phyloP scores from a whole-genome alignment of 2,329 filamentous ascomycete species.

The Chaetomium olivaceum region DNA sequence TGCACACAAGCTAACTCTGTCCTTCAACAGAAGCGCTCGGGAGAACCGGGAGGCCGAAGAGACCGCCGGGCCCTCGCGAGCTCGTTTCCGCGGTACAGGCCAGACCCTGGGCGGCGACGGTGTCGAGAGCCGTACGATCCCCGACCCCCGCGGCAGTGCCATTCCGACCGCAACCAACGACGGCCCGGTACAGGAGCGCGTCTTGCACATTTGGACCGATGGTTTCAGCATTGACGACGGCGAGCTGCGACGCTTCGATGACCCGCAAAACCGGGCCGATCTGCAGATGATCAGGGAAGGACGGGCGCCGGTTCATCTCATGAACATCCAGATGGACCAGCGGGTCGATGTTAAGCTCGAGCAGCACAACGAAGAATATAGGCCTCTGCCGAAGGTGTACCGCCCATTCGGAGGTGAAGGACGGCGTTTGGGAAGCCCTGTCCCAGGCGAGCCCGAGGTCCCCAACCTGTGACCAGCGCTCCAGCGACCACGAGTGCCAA shows the following conservation, averaged over 20 bases:
- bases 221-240: constrained; percentile 86
- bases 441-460: constrained; percentile 57
- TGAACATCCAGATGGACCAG: constrained; percentile 74
- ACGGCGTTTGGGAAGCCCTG: constrained; percentile 73
- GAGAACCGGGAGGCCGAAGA: constrained; percentile 48
- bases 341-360: constrained; percentile 78
- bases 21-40: constrained; percentile 57
- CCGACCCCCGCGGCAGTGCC: constrained; percentile 54
- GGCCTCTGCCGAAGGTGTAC: constrained; percentile 71
- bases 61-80: constrained; percentile 49
- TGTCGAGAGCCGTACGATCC: constrained; percentile 66
- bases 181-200: constrained; percentile 61
- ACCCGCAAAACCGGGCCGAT: constrained; percentile 71
- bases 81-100: constrained; percentile 68
- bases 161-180: constrained; percentile 38
- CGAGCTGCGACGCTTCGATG: constrained; percentile 73
- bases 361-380: constrained; percentile 74
- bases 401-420: constrained; percentile 73
- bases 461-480: constrained; percentile 38
- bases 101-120: constrained; percentile 79
- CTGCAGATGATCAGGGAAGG: constrained; percentile 75
- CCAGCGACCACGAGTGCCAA: constrained; percentile 36
- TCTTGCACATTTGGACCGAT: constrained; percentile 78
- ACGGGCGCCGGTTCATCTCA: constrained; percentile 73
- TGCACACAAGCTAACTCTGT: constrained; percentile 20